These are phyloP conservation scores for Diaporthe vexans DNA, from an alignment of 2,329 filamentous ascomycete species.

Conservation along the genomic window DNA sequence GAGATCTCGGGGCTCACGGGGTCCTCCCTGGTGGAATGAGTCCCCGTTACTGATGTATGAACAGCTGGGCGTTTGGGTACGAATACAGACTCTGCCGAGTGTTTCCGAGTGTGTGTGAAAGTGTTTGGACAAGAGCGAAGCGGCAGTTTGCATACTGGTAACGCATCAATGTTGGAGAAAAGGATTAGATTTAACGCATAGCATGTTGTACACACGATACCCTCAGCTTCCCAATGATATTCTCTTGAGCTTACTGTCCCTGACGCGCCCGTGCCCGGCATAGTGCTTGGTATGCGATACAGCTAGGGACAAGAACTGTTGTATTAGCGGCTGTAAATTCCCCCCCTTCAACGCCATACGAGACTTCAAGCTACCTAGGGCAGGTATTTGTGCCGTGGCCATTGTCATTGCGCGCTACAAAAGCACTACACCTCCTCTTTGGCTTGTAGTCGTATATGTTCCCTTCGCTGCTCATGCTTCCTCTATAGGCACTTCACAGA, in stretches of 20 bases:
- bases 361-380: no score
- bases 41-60: background rate
- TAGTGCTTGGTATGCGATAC: background rate
- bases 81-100: background rate
- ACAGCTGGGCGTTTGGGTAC: background rate
- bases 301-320: background rate
- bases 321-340: background rate
- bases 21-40: background rate
- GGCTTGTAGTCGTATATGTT: background rate
- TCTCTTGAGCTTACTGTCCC: background rate
- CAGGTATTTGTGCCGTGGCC: background rate
- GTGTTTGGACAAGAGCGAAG: background rate
- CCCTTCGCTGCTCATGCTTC: background rate
- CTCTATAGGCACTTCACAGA: background rate
- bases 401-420: background rate
- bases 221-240: constrained; percentile 16
- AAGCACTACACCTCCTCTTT: background rate
- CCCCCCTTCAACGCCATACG: background rate
- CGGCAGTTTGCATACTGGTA: background rate
- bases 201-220: constrained; percentile 32
- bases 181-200: constrained; percentile 28
- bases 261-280: background rate
- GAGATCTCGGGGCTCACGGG: background rate
- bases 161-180: background rate
- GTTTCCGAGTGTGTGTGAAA: background rate